phyloP scores from a whole-genome alignment of 768 basidiomycete species.

The Pholiota molesta region DNA sequence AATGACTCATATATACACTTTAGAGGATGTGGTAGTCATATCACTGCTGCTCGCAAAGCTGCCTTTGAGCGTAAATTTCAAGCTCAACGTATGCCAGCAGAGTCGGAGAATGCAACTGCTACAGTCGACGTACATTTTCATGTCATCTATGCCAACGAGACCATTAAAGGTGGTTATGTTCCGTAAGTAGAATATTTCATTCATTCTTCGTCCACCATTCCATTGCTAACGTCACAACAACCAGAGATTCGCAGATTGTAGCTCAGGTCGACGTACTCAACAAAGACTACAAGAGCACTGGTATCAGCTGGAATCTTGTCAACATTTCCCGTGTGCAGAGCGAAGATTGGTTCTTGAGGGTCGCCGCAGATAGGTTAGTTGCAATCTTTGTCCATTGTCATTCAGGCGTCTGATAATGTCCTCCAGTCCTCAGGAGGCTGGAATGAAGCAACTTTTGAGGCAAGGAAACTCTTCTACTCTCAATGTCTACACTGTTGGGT shows the following conservation, averaged over 20 bases:
- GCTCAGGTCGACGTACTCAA: conserved; percentile 44
- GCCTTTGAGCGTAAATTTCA: conserved; percentile 42
- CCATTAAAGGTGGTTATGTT: conserved; percentile 40
- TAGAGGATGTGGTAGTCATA: conserved; percentile 41
- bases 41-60: conserved; percentile 32
- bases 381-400: background rate
- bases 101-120: conserved; percentile 29
- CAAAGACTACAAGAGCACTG: conserved; percentile 39
- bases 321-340: conserved; percentile 45
- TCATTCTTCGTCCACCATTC: conserved; percentile 5
- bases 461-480: conserved; percentile 42
- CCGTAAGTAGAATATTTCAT: conserved; percentile 31
- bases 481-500: conserved; percentile 57
- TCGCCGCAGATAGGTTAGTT: conserved; percentile 36
- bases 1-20: background rate
- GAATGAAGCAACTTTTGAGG: conserved; percentile 46
- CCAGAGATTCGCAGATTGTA: conserved; percentile 33
- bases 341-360: conserved; percentile 49
- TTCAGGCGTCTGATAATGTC: background rate
- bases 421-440: conserved; percentile 36
- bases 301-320: conserved; percentile 43
- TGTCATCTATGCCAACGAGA: conserved; percentile 43
- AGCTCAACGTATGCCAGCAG: conserved; percentile 31
- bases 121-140: conserved; percentile 47
- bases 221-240: conserved; percentile 12